Percentiles rank a stretch among this genome's conserved stretches.
phyloP scores from a whole-genome alignment of 345 rosid genomes.

The Cardamine occulta region DNA sequence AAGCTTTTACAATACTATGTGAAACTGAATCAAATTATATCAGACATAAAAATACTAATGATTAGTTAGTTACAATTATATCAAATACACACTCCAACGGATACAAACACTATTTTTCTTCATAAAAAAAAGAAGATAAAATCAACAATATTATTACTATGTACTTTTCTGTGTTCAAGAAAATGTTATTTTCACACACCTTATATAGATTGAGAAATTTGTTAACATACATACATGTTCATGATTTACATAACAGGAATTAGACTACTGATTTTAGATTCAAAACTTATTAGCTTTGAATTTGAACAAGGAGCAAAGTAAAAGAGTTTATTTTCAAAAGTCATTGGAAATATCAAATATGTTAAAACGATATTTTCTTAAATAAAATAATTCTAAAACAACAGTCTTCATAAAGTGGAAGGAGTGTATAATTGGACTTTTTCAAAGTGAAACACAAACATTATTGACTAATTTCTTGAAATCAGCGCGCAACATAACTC shows the following conservation, averaged over 20 bases:
- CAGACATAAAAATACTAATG: too few relatives aligned
- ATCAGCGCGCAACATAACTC: conserved; percentile 11
- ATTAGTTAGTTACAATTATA: too few relatives aligned
- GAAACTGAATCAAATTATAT: neutral
- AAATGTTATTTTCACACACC: neutral
- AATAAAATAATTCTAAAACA: neutral
- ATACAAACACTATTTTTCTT: neutral
- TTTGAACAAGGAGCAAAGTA: neutral
- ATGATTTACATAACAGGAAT: neutral
- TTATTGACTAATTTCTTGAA: conserved; percentile 29
- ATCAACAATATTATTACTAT: neutral
- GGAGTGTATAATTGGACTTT: neutral
- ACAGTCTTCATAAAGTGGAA: neutral
- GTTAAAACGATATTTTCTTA: neutral
- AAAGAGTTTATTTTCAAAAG: neutral
- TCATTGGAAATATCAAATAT: conserved; percentile 3
- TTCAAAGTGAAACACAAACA: neutral
- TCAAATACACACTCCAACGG: neutral
- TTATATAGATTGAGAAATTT: neutral
- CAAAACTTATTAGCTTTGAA: neutral
- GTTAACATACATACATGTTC: neutral
- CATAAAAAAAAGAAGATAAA: too few relatives aligned
- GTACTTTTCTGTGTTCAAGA: too few relatives aligned
- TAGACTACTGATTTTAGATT: too few relatives aligned
- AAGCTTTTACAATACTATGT: neutral